Conservation (phyloP, 1,284 basidiomycete genomes). For the Rhodotorula mucilaginosa region DNA sequence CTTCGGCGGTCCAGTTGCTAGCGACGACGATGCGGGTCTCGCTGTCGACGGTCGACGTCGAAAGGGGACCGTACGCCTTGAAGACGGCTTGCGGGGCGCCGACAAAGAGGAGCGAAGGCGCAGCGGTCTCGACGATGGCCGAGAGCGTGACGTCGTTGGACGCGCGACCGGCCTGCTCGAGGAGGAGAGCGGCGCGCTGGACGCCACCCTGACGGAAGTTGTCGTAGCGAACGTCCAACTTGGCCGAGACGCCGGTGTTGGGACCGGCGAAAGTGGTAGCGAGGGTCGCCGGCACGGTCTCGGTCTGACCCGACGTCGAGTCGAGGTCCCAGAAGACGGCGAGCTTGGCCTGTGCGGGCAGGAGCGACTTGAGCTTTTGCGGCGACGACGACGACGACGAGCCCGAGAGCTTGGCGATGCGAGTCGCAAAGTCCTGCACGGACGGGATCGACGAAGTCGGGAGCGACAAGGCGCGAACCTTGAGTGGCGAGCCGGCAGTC, state of each 20-base stretch:
- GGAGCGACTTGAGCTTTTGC: conserved; percentile 36
- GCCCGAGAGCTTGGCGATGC: conserved; percentile 50
- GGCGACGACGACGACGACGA: conserved; percentile 5
- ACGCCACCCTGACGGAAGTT: conserved; percentile 44
- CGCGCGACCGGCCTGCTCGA: conserved; percentile 33
- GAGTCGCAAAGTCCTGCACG: conserved; percentile 55
- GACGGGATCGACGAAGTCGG: conserved; percentile 59
- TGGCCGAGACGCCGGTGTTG: conserved; percentile 38
- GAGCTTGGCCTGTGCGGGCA: conserved; percentile 46
- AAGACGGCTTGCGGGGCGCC: conserved; percentile 40
- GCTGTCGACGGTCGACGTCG: conserved; percentile 31
- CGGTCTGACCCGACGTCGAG: conserved; percentile 31
- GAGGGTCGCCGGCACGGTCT: conserved; percentile 38
- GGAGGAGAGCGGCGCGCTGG: conserved; percentile 42
- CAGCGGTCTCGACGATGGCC: conserved; percentile 39
- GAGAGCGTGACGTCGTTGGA: conserved; percentile 30
- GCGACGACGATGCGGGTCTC: conserved; percentile 43
- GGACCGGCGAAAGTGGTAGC: conserved; percentile 39
- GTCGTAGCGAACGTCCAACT: conserved; percentile 41
- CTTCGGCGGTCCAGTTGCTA: conserved; percentile 43
- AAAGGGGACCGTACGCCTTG: conserved; percentile 43
- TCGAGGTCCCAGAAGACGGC: conserved; percentile 50
- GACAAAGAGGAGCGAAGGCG: conserved; percentile 42
- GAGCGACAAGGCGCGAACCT: conserved; percentile 61
- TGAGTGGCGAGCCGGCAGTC: conserved; percentile 50